phyloP scores from a whole-genome alignment of 192 early-diverging fungal genomes.

The Gamsiella multidivaricata region DNA sequence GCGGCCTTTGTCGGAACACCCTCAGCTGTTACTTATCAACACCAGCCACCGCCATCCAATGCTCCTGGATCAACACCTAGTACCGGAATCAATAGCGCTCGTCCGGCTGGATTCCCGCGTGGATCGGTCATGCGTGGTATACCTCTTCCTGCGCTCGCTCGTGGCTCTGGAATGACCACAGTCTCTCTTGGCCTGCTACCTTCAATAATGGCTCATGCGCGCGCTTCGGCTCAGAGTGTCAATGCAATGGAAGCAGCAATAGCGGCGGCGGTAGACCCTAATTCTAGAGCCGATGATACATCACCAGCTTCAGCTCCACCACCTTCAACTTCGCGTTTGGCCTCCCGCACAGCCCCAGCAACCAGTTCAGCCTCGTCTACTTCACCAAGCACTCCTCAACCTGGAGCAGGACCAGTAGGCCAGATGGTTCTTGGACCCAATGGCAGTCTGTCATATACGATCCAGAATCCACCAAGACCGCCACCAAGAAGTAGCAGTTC shows the following conservation, averaged over 20 bases:
- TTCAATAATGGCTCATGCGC: slow-evolving; percentile 34
- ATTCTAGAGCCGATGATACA: too few species aligned
- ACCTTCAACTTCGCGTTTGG: too few species aligned
- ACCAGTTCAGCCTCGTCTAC: background rate
- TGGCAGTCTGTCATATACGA: slow-evolving; percentile 25
- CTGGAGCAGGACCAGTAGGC: slow-evolving; percentile 11
- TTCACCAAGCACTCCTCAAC: background rate
- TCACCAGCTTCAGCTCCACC: background rate
- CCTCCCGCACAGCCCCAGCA: background rate
- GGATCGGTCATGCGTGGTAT: background rate
- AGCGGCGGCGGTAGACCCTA: background rate
- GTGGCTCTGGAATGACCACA: background rate
- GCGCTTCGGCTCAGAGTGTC: slow-evolving; percentile 23
- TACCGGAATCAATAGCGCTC: background rate
- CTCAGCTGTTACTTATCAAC: slow-evolving; percentile 34
- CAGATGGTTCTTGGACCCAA: slow-evolving; percentile 35
- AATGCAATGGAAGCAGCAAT: slow-evolving; percentile 7
- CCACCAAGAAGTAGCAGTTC: background rate
- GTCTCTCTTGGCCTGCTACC: slow-evolving; percentile 23
- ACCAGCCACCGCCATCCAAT: slow-evolving; percentile 16
- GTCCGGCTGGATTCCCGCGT: background rate
- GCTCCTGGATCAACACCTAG: background rate
- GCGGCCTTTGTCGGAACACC: slow-evolving; percentile 38
- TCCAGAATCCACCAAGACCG: background rate
- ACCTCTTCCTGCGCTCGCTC: background rate